These are phyloP conservation scores for Rhizophagus clarus DNA, from an alignment of 192 early-diverging fungal genomes.

Conservation along the genomic window DNA sequence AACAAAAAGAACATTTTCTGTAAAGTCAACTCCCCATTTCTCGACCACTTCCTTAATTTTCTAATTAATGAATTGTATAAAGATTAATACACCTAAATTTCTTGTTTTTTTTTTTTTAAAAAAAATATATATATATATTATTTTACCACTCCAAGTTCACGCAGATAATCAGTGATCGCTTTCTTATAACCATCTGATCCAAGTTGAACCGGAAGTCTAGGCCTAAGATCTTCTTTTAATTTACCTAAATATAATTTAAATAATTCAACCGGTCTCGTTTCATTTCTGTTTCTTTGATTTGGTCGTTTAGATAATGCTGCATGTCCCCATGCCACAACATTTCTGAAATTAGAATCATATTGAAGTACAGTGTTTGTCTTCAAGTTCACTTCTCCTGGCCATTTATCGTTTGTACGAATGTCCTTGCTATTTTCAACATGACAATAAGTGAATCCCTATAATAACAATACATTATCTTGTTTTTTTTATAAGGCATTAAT, in stretches of 20 bases:
- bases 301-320: not conserved
- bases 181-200: not conserved
- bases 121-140: too few relatives aligned
- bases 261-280: not conserved
- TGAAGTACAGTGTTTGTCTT: not conserved
- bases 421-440: not conserved
- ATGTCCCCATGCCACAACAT: not conserved
- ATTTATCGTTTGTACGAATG: not conserved
- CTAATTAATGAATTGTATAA: too few relatives aligned
- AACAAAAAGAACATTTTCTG: not conserved
- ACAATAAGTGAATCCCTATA: not conserved
- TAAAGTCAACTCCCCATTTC: not conserved
- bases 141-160: not conserved
- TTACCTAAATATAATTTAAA: conserved; percentile 8
- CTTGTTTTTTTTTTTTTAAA: too few relatives aligned
- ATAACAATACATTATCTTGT: not conserved
- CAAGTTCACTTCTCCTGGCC: not conserved
- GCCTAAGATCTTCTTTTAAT: not conserved
- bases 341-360: not conserved
- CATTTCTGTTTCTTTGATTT: not conserved
- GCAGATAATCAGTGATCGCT: not conserved
- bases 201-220: not conserved
- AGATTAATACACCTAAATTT: too few relatives aligned
- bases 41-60: too few relatives aligned
- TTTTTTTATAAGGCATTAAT: too few relatives aligned